Evolutionary conservation across 768 basidiomycete species (phyloP).

Genomic region (Russula olivacea): DNA sequence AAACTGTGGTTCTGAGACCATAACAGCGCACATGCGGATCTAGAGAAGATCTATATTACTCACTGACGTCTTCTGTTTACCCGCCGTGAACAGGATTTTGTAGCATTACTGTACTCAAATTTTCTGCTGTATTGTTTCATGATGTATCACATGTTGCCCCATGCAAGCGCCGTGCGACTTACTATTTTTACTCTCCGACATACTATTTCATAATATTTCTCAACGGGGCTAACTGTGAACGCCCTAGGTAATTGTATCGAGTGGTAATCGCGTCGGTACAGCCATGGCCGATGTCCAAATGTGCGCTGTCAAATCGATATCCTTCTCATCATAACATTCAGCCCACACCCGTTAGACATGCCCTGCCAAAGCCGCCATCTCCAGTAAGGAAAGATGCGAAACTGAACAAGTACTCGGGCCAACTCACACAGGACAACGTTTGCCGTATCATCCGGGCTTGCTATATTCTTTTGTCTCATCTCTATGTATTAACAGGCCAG

Average conservation of each 20-base stretch:
- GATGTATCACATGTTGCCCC: background rate
- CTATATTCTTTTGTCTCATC: background rate
- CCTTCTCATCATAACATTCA: background rate
- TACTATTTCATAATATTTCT: too few relatives aligned
- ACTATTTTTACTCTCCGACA: too few relatives aligned
- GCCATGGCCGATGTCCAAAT: slow-evolving; percentile 23
- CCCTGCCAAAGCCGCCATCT: slow-evolving; percentile 35
- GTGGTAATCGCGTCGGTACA: too few relatives aligned
- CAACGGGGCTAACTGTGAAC: too few relatives aligned
- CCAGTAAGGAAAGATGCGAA: slow-evolving; percentile 35
- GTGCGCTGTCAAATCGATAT: slow-evolving; percentile 1
- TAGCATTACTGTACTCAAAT: background rate
- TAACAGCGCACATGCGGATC: background rate
- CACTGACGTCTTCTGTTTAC: background rate
- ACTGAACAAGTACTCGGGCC: slow-evolving; percentile 70
- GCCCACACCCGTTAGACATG: slow-evolving; percentile 33
- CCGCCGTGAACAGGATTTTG: background rate
- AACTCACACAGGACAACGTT: slow-evolving; percentile 75
- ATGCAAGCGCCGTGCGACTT: too few relatives aligned
- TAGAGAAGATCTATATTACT: background rate
- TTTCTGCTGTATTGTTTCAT: background rate
- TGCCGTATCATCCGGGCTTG: slow-evolving; percentile 8
- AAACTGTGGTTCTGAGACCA: slow-evolving; percentile 19
- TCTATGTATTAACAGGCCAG: slow-evolving; percentile 37
- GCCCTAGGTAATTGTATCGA: too few relatives aligned